Conservation (phyloP, 345 rosid genomes). For the Citropsis articulata region DNA sequence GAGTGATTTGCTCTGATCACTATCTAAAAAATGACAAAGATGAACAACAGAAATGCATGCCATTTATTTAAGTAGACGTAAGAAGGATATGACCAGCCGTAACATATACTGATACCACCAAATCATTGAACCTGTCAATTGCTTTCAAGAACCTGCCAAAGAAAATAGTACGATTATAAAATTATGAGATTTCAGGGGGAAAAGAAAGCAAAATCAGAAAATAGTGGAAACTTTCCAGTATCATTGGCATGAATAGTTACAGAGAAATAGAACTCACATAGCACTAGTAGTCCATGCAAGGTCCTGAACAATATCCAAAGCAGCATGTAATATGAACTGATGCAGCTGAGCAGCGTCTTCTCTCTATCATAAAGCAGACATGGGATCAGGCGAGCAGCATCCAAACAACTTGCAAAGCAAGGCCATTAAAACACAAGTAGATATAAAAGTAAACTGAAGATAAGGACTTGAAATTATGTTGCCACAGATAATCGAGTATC, state of each 20-base stretch:
- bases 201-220: conserved; percentile 10
- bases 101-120: conserved; percentile 92
- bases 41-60: background rate
- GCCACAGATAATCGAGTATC: background rate
- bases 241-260: background rate
- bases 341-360: conserved; percentile 98
- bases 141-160: conserved; percentile 78
- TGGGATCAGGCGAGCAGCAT: conserved; percentile 5
- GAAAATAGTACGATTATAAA: background rate
- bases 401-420: background rate
- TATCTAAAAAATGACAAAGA: background rate
- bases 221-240: background rate
- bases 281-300: conserved; percentile 97
- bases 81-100: conserved; percentile 97
- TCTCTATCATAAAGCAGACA: conserved; percentile 49
- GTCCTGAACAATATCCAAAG: conserved; percentile 94
- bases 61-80: background rate
- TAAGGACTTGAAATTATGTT: background rate
- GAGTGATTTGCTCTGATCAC: background rate
- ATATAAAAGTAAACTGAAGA: background rate
- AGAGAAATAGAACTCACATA: conserved; percentile 47
- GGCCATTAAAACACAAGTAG: background rate
- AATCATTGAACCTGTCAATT: conserved; percentile 88
- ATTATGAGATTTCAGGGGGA: background rate
- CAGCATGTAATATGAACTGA: conserved; percentile 91